Percentiles rank a stretch among this genome's conserved stretches.
These are phyloP conservation scores for Rhizophora apiculata DNA, from an alignment of 345 rosid genomes.

Conservation along the genomic window DNA sequence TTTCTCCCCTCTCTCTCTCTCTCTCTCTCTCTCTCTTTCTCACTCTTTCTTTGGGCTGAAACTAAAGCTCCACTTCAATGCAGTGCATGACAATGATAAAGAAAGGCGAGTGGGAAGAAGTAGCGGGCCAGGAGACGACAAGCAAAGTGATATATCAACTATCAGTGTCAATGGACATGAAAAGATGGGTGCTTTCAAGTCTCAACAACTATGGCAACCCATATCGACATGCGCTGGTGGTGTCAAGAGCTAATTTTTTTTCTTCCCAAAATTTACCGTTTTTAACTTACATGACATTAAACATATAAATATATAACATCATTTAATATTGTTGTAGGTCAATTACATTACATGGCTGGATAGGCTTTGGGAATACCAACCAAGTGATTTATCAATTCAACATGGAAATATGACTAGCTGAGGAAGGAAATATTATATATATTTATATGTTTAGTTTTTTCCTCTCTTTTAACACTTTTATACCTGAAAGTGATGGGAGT, in stretches of 20 bases:
- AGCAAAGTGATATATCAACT: constrained; percentile 55
- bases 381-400: constrained; percentile 33
- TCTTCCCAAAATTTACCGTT: background rate
- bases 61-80: constrained; percentile 4
- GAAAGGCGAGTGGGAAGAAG: constrained; percentile 11
- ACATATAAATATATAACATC: no score
- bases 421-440: background rate
- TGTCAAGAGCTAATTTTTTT: background rate
- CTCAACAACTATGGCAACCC: constrained; percentile 61
- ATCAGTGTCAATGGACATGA: constrained; percentile 76
- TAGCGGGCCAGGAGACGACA: constrained; percentile 42
- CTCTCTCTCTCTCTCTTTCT: background rate
- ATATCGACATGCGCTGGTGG: constrained; percentile 34
- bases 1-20: background rate
- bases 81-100: constrained; percentile 28
- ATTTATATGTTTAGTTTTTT: background rate
- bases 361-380: background rate
- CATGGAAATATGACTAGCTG: constrained; percentile 20
- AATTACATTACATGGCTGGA: background rate
- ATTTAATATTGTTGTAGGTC: no score
- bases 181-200: constrained; percentile 84
- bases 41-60: background rate
- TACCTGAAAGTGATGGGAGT: constrained; percentile 39
- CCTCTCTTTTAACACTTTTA: constrained; percentile 22
- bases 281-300: no score